Conservation (phyloP, 371 early-diverging fungal genomes). For the Phascolomyces articulosus region DNA sequence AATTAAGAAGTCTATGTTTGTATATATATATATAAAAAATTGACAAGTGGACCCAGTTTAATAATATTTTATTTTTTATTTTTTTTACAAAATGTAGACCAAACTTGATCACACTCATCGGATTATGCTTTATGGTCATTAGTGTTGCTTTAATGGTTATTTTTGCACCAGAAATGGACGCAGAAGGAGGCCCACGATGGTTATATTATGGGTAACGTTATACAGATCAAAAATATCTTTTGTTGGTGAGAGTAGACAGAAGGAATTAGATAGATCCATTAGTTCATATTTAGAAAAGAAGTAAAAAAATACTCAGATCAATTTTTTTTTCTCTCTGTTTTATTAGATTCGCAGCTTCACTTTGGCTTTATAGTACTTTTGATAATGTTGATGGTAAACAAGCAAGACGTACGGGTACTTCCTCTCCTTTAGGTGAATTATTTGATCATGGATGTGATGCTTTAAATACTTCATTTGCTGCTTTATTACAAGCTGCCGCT, state of each 20-base stretch:
- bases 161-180: constrained; percentile 44
- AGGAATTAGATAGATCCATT: no score
- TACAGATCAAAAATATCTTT: background rate
- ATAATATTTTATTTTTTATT: no score
- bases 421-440: constrained; percentile 95
- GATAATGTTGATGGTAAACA: constrained; percentile 99
- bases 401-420: constrained; percentile 91
- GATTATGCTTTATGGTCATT: constrained; percentile 84
- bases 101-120: constrained; percentile 95
- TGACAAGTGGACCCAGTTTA: no score
- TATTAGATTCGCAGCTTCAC: constrained; percentile 72
- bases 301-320: background rate
- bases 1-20: no score
- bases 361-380: constrained; percentile 96
- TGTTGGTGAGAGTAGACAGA: no score
- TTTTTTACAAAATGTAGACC: constrained; percentile 70
- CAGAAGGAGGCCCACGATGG: constrained; percentile 45
- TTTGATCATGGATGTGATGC: constrained; percentile 96
- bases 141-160: constrained; percentile 70
- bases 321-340: background rate
- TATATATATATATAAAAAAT: no score
- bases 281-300: no score
- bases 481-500: constrained; percentile 84
- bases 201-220: constrained; percentile 41
- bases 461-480: constrained; percentile 87